Evolutionary conservation across 805 yeast genomes (phyloP), one percentile per base, ranked within the genome.

Genomic region (Kluyveromyces lactis): DNA sequence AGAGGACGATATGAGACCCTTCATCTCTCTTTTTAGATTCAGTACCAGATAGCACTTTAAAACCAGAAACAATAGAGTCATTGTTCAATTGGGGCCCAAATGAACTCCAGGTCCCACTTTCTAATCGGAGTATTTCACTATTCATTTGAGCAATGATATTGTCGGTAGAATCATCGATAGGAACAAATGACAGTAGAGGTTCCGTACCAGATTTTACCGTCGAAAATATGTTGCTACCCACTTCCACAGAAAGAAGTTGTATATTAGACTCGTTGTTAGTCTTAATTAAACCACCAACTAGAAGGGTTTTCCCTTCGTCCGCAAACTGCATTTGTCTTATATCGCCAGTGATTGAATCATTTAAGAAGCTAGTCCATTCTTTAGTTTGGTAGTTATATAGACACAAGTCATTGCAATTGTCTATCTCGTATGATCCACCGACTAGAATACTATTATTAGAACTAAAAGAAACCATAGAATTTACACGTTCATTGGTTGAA

Each of bases 401-500:
- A 56, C 96, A 87, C 27, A 89, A 58, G 1, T 75, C 71, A 2
- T 66, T 56, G 59, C 95, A 87, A 18, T 62, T 58, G 0, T 81
- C 79, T 2, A 83, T 79, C 16, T 66, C 55, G 54, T 84, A 86
- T 31, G 72, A 67, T 18, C 97, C 96, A 29, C 83, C 95, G 10
- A 84, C 66, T 19, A 86, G 60, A 15, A 66, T 49, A 2, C 70
- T 63, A 6, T 62, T 39, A 21, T 67, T 64, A 21, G 58, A 61
- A 18, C 64, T 64, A 24, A 70, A 67, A 26, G 63, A 63, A 13
- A 69, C 46, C 38, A 73, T 56, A 1, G 74, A 56, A 11, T 66
- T 65, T 11, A 77, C 68, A 6, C 56, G 51, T n/a, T 64, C 61
- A 4, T 47, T 45, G 3, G 63, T 60, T 9, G 66, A 56, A 2